phyloP scores from a whole-genome alignment of 2,329 filamentous ascomycete species.

The Tolypocladium guangdongense region DNA sequence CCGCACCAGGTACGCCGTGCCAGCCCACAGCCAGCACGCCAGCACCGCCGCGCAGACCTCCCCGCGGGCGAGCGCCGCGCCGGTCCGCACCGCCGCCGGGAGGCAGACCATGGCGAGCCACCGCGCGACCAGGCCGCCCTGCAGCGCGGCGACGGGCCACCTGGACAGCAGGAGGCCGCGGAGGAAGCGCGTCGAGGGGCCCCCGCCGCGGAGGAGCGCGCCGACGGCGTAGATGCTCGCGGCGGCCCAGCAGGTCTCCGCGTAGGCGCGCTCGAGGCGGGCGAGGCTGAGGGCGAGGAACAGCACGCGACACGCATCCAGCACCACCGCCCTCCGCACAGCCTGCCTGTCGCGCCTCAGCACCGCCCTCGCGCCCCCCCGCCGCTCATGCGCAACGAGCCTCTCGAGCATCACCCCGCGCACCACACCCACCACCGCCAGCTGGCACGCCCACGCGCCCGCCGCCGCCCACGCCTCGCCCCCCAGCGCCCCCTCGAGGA shows the following conservation, averaged over 20 bases:
- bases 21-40: constrained; percentile 5
- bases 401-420: not conserved
- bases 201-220: constrained; percentile 7
- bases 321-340: not conserved
- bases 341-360: too few species aligned
- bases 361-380: not conserved
- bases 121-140: constrained; percentile 11
- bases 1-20: constrained; percentile 15
- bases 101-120: constrained; percentile 2
- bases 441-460: not conserved
- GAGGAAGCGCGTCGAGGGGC: constrained; percentile 5
- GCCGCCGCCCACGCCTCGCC: constrained; percentile 4
- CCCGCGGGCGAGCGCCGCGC: not conserved
- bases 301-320: constrained; percentile 3
- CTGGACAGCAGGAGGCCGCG: constrained; percentile 4
- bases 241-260: constrained; percentile 12
- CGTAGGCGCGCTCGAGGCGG: constrained; percentile 18
- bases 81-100: not conserved
- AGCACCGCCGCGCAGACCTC: constrained; percentile 1
- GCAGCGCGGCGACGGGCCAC: constrained; percentile 4
- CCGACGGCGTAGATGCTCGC: constrained; percentile 16
- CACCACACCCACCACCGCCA: not conserved
- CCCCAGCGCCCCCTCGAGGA: constrained; percentile 16
- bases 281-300: constrained; percentile 16
- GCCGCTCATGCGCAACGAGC: not conserved